These are phyloP conservation scores for Stagonosporopsis cucurbitacearum DNA, from an alignment of 2,329 filamentous ascomycete genomes.

Conservation along the genomic window DNA sequence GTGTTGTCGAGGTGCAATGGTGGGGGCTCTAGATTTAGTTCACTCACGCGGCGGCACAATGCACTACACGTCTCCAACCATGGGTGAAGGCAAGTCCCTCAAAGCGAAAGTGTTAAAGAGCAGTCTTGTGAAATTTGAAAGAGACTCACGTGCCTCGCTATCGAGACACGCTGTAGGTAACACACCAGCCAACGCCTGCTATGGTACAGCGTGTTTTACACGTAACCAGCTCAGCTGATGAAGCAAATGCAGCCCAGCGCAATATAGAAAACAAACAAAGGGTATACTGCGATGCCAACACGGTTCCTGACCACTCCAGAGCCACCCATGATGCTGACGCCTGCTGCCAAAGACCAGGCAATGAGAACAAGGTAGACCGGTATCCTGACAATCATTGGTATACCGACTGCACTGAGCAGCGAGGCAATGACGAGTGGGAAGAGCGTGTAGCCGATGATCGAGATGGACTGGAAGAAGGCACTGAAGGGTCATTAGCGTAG, in stretches of 20 bases:
- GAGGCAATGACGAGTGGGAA: conserved; percentile 96
- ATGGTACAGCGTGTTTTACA: conserved; percentile 14
- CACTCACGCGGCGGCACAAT: conserved; percentile 5
- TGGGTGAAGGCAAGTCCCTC: not conserved
- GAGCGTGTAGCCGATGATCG: conserved; percentile 97
- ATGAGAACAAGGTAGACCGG: conserved; percentile 90
- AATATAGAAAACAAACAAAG: conserved; percentile 93
- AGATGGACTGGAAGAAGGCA: conserved; percentile 96
- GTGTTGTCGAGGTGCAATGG: conserved; percentile 15
- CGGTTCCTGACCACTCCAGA: conserved; percentile 95
- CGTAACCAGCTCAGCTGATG: conserved; percentile 69
- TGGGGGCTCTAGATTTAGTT: conserved; percentile 31
- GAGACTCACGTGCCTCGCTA: conserved; percentile 5
- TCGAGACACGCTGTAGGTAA: conserved; percentile 11
- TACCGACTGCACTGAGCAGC: conserved; percentile 80
- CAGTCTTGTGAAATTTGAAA: not conserved
- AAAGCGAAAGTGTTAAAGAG: not conserved
- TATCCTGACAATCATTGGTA: conserved; percentile 82
- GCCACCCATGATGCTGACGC: conserved; percentile 92
- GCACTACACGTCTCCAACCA: conserved; percentile 6
- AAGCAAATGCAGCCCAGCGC: conserved; percentile 94
- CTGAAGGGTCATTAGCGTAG: conserved; percentile 60
- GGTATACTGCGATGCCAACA: conserved; percentile 92
- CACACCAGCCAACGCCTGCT: conserved; percentile 13
- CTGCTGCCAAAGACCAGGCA: conserved; percentile 91